Evolutionary conservation across 2,329 filamentous ascomycete genomes (phyloP).

Genomic region (Magnaporthiopsis poae): DNA sequence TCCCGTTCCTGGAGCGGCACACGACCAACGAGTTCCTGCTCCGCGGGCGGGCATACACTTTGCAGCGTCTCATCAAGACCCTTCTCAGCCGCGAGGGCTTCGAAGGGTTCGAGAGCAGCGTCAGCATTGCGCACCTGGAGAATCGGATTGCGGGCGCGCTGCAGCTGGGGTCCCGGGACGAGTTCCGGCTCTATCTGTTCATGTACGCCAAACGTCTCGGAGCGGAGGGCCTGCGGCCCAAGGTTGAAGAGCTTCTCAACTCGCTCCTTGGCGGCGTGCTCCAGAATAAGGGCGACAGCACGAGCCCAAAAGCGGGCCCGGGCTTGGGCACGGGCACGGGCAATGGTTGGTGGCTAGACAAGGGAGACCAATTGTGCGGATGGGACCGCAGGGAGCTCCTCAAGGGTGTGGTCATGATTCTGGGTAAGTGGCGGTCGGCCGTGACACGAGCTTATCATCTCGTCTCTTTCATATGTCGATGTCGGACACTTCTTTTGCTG

Average conservation of each 20-base stretch:
- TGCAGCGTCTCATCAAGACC: constrained; percentile 84
- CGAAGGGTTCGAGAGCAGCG: constrained; percentile 79
- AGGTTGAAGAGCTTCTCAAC: constrained; percentile 86
- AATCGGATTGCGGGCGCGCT: constrained; percentile 85
- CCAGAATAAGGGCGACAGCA: constrained; percentile 43
- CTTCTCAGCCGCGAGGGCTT: constrained; percentile 82
- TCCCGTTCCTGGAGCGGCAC: constrained; percentile 85
- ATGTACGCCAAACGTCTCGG: constrained; percentile 97
- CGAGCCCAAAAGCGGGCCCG: constrained; percentile 13
- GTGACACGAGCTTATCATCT: background rate
- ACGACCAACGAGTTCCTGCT: constrained; percentile 88
- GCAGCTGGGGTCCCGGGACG: constrained; percentile 74
- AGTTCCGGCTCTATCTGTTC: constrained; percentile 88
- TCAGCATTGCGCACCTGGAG: constrained; percentile 89
- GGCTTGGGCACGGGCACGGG: constrained; percentile 26
- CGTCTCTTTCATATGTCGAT: background rate
- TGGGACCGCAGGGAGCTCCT: constrained; percentile 83
- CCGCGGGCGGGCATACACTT: constrained; percentile 80
- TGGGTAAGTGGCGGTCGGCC: constrained; percentile 53
- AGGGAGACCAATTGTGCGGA: constrained; percentile 68
- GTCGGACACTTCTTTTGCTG: constrained; percentile 18
- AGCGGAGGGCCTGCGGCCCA: constrained; percentile 73
- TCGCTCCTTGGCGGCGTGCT: constrained; percentile 65
- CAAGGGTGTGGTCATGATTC: constrained; percentile 81
- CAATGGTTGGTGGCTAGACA: constrained; percentile 48